These are phyloP conservation scores for Canna indica DNA, from an alignment of 176 grass and related monocot genomes.

Conservation along the genomic window DNA sequence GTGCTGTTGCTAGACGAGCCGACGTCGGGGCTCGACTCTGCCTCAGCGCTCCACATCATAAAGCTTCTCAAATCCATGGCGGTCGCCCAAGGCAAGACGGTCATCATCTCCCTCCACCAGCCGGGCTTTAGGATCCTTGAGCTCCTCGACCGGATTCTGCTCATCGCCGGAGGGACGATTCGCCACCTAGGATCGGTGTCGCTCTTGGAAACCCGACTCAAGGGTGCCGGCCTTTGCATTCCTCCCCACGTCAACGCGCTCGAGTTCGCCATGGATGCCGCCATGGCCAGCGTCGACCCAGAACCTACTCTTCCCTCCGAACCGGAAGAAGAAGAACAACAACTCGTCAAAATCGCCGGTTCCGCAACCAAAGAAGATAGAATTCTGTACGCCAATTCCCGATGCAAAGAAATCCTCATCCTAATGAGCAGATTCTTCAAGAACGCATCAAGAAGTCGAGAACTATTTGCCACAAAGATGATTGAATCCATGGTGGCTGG, in stretches of 20 bases:
- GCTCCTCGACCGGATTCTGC: slow-evolving; percentile 58
- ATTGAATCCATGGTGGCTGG: slow-evolving; percentile 49
- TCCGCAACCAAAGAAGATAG: slow-evolving; percentile 1
- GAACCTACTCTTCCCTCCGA: background rate
- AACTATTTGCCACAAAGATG: slow-evolving; percentile 57
- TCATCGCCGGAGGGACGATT: slow-evolving; percentile 59
- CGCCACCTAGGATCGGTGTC: slow-evolving; percentile 59
- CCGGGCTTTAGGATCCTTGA: slow-evolving; percentile 83
- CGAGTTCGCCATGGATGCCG: slow-evolving; percentile 80
- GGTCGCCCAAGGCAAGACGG: slow-evolving; percentile 34
- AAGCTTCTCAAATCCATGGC: slow-evolving; percentile 73
- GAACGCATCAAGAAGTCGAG: slow-evolving; percentile 62
- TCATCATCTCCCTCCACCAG: slow-evolving; percentile 86
- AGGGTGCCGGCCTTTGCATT: slow-evolving; percentile 42
- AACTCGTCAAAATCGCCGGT: background rate
- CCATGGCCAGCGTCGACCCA: slow-evolving; percentile 18
- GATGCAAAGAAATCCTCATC: slow-evolving; percentile 34
- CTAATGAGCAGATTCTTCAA: slow-evolving; percentile 42
- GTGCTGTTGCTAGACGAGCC: slow-evolving; percentile 91
- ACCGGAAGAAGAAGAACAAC: no score
- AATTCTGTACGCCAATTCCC: slow-evolving; percentile 45
- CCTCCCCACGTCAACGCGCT: slow-evolving; percentile 81
- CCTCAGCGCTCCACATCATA: slow-evolving; percentile 69
- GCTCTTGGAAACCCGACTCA: slow-evolving; percentile 42
- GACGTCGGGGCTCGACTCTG: slow-evolving; percentile 70